Conservation (phyloP, 306 rosid genomes). For the Styphnolobium japonicum region DNA sequence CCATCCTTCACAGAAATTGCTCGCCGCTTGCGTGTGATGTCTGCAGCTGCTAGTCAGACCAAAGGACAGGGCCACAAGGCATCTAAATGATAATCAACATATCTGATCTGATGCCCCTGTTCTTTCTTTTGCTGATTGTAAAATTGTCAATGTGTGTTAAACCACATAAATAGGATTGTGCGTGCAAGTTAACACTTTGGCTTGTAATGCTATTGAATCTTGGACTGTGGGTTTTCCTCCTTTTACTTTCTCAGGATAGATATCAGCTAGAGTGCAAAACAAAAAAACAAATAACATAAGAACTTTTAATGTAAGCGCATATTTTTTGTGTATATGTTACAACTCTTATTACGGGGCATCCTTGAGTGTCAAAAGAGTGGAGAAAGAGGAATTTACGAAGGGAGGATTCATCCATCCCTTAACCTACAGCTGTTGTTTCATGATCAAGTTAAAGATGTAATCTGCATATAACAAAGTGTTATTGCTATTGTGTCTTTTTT, state of each 20-base stretch:
- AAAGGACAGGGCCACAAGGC: slow-evolving; percentile 76
- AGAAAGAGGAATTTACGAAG: background rate
- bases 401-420: background rate
- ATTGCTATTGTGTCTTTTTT: background rate
- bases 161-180: slow-evolving; percentile 18
- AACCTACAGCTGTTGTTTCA: background rate
- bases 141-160: slow-evolving; percentile 26
- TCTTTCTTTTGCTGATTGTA: slow-evolving; percentile 6
- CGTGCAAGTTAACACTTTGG: slow-evolving; percentile 4
- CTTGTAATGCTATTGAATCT: slow-evolving; percentile 14
- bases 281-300: background rate
- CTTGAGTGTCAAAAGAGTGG: background rate
- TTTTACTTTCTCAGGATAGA: background rate
- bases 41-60: slow-evolving; percentile 63
- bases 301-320: background rate
- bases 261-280: background rate
- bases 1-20: slow-evolving; percentile 94
- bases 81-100: slow-evolving; percentile 50
- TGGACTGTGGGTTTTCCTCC: background rate
- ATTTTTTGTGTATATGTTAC: background rate
- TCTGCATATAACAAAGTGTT: background rate
- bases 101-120: slow-evolving; percentile 26
- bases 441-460: background rate
- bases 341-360: background rate
- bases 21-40: slow-evolving; percentile 71